These are phyloP conservation scores for Millerozyma acaciae DNA, from an alignment of 805 yeast species.

Conservation along the genomic window DNA sequence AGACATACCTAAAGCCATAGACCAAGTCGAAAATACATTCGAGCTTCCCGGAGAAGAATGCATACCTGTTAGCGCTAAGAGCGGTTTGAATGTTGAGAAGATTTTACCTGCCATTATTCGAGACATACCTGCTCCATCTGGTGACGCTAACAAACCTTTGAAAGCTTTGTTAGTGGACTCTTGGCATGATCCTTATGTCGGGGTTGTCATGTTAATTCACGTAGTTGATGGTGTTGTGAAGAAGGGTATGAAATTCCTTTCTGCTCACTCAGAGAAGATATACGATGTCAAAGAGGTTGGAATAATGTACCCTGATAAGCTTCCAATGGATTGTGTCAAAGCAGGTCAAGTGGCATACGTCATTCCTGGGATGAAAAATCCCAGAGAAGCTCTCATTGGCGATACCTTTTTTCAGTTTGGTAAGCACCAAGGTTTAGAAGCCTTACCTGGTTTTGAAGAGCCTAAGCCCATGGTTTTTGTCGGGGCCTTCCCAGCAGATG, in stretches of 20 bases:
- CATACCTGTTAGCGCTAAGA: slow-evolving; percentile 86
- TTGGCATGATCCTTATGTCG: slow-evolving; percentile 92
- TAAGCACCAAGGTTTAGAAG: slow-evolving; percentile 52
- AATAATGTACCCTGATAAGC: slow-evolving; percentile 87
- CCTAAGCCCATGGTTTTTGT: slow-evolving; percentile 98
- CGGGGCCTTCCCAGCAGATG: slow-evolving; percentile 97
- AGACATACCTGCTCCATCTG: slow-evolving; percentile 76
- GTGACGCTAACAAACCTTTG: slow-evolving; percentile 49
- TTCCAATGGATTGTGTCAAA: slow-evolving; percentile 55
- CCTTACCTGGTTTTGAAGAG: slow-evolving; percentile 93
- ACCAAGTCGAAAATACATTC: slow-evolving; percentile 80
- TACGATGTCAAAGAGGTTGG: slow-evolving; percentile 94
- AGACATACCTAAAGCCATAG: slow-evolving; percentile 73
- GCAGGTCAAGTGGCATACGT: slow-evolving; percentile 96
- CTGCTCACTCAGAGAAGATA: slow-evolving; percentile 70
- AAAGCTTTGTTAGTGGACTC: slow-evolving; percentile 89
- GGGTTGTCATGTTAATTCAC: slow-evolving; percentile 81
- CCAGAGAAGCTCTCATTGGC: slow-evolving; percentile 84
- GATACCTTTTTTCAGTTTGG: slow-evolving; percentile 77
- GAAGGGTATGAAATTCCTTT: slow-evolving; percentile 69
- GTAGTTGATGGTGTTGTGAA: slow-evolving; percentile 78
- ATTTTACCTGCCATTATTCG: slow-evolving; percentile 81
- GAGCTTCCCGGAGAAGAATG: slow-evolving; percentile 73
- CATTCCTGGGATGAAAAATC: slow-evolving; percentile 90
- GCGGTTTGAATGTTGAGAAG: slow-evolving; percentile 74